Conservation (phyloP, 352 stramenopile genomes). For the Phytopythium cucurbitacearum region DNA sequence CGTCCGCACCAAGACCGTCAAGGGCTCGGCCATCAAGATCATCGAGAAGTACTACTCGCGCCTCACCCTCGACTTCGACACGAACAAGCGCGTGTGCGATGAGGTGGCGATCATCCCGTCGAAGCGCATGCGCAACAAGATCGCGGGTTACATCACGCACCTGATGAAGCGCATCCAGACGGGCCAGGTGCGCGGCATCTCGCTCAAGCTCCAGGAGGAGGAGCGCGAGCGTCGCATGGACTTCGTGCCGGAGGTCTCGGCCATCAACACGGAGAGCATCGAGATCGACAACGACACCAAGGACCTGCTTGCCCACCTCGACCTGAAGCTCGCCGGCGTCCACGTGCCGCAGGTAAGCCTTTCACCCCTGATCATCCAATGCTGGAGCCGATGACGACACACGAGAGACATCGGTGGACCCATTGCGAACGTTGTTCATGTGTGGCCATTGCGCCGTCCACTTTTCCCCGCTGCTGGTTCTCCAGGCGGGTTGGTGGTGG, state of each 20-base stretch:
- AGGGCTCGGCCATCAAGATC: slow-evolving; percentile 99
- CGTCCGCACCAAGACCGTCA: slow-evolving; percentile 99
- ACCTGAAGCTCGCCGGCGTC: slow-evolving; percentile 91
- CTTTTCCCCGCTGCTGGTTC: too few relatives aligned
- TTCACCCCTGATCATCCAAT: slow-evolving; percentile 38
- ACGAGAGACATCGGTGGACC: slow-evolving; percentile 52
- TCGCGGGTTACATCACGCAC: slow-evolving; percentile 99
- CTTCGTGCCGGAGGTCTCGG: slow-evolving; percentile 98
- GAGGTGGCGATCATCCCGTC: slow-evolving; percentile 99
- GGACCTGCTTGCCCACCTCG: slow-evolving; percentile 96
- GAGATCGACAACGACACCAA: slow-evolving; percentile 98
- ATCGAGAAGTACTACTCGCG: slow-evolving; percentile 99
- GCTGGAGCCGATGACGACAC: slow-evolving; percentile 71
- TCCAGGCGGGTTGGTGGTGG: too few relatives aligned
- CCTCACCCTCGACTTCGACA: slow-evolving; percentile 99
- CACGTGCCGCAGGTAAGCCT: slow-evolving; percentile 82
- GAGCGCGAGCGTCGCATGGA: slow-evolving; percentile 99
- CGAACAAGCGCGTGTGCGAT: slow-evolving; percentile 98
- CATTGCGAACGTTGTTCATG: slow-evolving; percentile 24
- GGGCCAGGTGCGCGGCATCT: slow-evolving; percentile 99
- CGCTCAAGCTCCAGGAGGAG: slow-evolving; percentile 99
- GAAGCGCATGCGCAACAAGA: slow-evolving; percentile 99
- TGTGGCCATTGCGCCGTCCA: too few relatives aligned
- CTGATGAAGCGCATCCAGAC: slow-evolving; percentile 99
- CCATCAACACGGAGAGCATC: slow-evolving; percentile 92